phyloP scores from a whole-genome alignment of 225 moss, liverwort and hornwort genomes.

The Physcomitrellopsis africana region DNA sequence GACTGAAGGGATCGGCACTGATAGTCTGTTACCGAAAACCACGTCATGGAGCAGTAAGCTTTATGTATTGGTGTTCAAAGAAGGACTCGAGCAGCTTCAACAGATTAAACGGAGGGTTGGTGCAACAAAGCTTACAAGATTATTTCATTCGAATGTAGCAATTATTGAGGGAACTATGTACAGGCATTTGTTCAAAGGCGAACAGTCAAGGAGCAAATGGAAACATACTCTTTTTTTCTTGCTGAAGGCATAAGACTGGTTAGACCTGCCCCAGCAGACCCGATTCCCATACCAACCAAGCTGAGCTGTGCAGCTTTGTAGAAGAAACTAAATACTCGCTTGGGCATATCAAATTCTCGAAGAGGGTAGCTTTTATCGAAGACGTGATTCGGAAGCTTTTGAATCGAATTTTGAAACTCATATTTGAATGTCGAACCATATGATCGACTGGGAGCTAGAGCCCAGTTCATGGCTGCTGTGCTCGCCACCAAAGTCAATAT shows the following conservation, averaged over 20 bases:
- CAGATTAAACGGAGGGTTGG: not conserved
- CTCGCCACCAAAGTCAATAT: conserved; percentile 75
- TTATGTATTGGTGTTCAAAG: not conserved
- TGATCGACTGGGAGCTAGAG: conserved; percentile 74
- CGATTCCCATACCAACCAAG: conserved; percentile 57
- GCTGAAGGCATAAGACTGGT: conserved; percentile 57
- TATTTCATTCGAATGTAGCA: not conserved
- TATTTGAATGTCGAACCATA: conserved; percentile 81
- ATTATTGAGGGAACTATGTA: not conserved
- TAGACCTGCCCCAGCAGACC: conserved; percentile 64
- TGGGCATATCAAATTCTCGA: conserved; percentile 65
- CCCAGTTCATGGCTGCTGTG: conserved; percentile 71
- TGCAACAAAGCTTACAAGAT: not conserved
- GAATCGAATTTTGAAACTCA: conserved; percentile 76
- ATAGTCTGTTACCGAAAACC: conserved; percentile 41
- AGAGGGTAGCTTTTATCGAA: conserved; percentile 82
- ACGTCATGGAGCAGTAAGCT: not conserved
- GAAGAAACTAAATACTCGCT: conserved; percentile 70
- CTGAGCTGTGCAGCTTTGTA: conserved; percentile 75
- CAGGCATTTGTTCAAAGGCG: not conserved
- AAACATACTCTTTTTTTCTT: conserved; percentile 50
- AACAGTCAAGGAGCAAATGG: not conserved
- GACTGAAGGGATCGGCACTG: conserved; percentile 61
- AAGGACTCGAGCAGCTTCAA: not conserved
- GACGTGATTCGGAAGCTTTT: conserved; percentile 82